Base-by-base conservation (phyloP, 139 green algal genomes). In the Zygnema cylindricum region DNA sequence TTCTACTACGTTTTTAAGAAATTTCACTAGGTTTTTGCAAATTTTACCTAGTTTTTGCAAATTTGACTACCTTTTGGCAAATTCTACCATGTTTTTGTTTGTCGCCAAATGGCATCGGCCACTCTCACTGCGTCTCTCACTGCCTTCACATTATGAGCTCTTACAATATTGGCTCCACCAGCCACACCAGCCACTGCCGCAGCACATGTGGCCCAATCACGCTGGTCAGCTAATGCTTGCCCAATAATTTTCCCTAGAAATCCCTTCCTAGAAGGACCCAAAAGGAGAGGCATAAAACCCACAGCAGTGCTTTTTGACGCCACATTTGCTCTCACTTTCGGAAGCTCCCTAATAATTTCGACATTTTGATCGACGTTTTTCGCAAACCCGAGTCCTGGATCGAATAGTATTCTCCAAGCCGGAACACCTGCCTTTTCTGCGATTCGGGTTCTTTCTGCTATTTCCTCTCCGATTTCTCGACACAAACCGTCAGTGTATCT, bases 371-470 rank as follows among this genome's bases (percentile, higher is more conserved):
- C 54, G 40, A 40, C 23, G 21, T 36, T 91, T 41, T 91, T 91
- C 23, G 87, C 82, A 38, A 91, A 91, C 16, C 87, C 87, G 1
- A 91, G 38, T n/a, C 88, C 88, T 3, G 88, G 88, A 77, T 92
- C 88, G n/a, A 89, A 43, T n/a, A 92, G 85, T 21, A 92, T 49
- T 40, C 55, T 33, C 88, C 88, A 92, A 7, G 38, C 2, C 75
- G 87, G 75, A n/a, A 92, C 63, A 16, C 88, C 88, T 38, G 73
- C 88, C 32, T 30, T 25, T 81, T 89, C 81, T 30, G 86, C 86
- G n/a, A 35, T n/a, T 3, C 32, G 40, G 41, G 32, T 79, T 38
- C 55, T 55, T 23, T 81, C 84, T 33, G 78, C 33, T 36, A 90
- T 76, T 55, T 90, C 85, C 25, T 40, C 3, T 38, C 40, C 78